These are phyloP conservation scores for Fagopyrum esculentum DNA, from an alignment of 148 eudicot species.

Conservation along the genomic window DNA sequence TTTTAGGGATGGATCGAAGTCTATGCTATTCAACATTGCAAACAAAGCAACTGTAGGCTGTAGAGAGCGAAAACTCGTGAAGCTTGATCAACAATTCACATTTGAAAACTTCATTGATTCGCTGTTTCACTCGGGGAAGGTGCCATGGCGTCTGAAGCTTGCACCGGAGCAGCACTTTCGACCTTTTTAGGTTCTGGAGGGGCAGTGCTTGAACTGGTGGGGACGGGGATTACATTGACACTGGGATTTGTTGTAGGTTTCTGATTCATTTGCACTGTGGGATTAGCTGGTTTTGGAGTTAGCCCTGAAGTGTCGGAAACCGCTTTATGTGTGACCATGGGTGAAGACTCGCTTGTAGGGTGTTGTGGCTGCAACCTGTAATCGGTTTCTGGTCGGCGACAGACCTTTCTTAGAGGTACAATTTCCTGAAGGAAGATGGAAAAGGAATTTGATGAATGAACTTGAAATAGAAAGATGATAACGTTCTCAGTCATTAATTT, in stretches of 20 bases:
- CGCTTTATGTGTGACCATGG: conserved; percentile 28
- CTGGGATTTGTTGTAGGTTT: conserved; percentile 6
- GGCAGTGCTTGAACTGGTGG: not conserved
- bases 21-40: not conserved
- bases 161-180: conserved; percentile 8
- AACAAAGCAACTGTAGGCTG: not conserved
- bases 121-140: conserved; percentile 7
- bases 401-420: conserved; percentile 73
- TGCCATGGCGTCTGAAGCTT: not conserved
- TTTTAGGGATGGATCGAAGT: not conserved
- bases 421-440: conserved; percentile 45
- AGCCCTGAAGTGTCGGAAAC: conserved; percentile 23
- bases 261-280: not conserved
- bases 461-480: not conserved
- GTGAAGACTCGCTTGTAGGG: conserved; percentile 18
- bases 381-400: conserved; percentile 91
- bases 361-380: conserved; percentile 68
- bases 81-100: not conserved
- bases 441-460: not conserved
- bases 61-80: not conserved
- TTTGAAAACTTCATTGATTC: conserved; percentile 9
- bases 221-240: not conserved
- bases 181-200: conserved; percentile 14
- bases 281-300: conserved; percentile 13
- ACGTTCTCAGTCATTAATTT: not conserved